Evolutionary conservation across 2,329 filamentous ascomycete genomes (phyloP).

Genomic region (Niveomyces coronatus): DNA sequence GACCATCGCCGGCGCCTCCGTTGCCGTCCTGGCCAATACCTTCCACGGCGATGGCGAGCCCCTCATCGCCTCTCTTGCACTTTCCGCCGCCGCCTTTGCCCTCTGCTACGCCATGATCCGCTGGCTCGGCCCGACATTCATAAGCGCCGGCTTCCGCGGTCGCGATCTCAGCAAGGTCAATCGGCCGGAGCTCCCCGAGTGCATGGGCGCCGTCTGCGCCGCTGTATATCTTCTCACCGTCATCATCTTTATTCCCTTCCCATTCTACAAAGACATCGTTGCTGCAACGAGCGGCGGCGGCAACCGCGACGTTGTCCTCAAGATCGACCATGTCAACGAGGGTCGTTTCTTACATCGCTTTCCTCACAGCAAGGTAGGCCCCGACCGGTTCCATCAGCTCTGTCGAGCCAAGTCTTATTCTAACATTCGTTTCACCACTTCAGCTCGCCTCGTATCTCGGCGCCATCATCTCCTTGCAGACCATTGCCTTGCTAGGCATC

Average conservation of each 20-base stretch:
- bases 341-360: conserved; percentile 85
- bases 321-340: conserved; percentile 62
- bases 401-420: background rate
- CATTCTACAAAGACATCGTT: conserved; percentile 97
- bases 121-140: conserved; percentile 87
- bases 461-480: conserved; percentile 85
- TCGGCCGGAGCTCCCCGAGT: conserved; percentile 76
- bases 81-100: conserved; percentile 76
- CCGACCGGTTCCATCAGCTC: background rate
- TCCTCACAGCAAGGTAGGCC: conserved; percentile 89
- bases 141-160: conserved; percentile 79
- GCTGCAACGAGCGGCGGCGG: conserved; percentile 88
- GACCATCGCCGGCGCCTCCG: conserved; percentile 55
- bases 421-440: background rate
- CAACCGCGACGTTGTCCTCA: conserved; percentile 75
- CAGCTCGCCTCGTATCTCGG: conserved; percentile 92
- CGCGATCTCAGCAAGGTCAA: conserved; percentile 68
- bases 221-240: conserved; percentile 83
- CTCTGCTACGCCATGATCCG: conserved; percentile 76
- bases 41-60: conserved; percentile 81
- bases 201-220: conserved; percentile 90
- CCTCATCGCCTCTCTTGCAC: conserved; percentile 75
- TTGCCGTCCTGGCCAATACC: conserved; percentile 68
- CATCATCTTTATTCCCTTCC: conserved; percentile 90
- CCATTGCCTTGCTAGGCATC: conserved; percentile 81